phyloP scores from a whole-genome alignment of 208 protist genomes.

The Herpetomonas tarakana region DNA sequence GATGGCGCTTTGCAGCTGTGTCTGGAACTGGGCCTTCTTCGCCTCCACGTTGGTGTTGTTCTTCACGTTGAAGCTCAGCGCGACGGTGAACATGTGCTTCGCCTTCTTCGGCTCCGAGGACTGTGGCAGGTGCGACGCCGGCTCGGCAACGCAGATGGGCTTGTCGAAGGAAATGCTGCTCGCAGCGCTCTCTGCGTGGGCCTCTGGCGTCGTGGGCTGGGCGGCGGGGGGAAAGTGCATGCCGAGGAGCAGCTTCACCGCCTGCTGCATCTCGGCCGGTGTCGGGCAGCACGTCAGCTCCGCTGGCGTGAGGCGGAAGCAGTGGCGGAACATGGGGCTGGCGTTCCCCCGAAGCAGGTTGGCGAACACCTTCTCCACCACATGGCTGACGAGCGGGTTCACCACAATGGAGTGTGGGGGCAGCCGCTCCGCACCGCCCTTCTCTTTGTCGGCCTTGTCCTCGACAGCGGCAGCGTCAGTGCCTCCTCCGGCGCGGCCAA shows the following conservation, averaged over 20 bases:
- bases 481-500: constrained; percentile 7
- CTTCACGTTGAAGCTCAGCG: constrained; percentile 66
- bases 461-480: neutral
- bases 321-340: constrained; percentile 63
- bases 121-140: constrained; percentile 8
- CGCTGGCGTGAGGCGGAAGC: constrained; percentile 74
- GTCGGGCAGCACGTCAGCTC: constrained; percentile 87
- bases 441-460: neutral
- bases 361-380: constrained; percentile 72
- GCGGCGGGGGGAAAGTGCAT: constrained; percentile 46
- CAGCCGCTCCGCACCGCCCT: constrained; percentile 3
- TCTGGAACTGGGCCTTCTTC: constrained; percentile 42
- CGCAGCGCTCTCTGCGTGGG: neutral
- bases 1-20: constrained; percentile 44
- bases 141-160: constrained; percentile 16
- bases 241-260: constrained; percentile 38
- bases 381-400: constrained; percentile 65
- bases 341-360: constrained; percentile 44
- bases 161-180: constrained; percentile 2
- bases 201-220: neutral
- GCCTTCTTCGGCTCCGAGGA: constrained; percentile 6
- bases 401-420: constrained; percentile 59
- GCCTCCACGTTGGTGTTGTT: constrained; percentile 83
- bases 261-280: constrained; percentile 61
- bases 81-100: constrained; percentile 38